phyloP scores from a whole-genome alignment of 1,139 yeast genomes.

The Chernovozyma aurita region DNA sequence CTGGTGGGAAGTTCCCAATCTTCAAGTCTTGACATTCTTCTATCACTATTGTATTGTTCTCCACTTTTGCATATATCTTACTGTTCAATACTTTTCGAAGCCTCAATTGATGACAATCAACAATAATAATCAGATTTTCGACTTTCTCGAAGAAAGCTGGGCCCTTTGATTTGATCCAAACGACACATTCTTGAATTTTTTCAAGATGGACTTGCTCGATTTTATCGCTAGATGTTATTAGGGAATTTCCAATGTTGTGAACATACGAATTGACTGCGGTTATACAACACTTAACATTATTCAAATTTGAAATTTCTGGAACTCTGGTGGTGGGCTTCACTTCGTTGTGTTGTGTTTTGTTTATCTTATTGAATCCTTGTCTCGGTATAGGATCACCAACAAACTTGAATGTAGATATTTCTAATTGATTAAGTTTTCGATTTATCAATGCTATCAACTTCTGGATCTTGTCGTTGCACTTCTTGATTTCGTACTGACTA shows the following conservation, averaged over 20 bases:
- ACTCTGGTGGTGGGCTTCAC: neutral
- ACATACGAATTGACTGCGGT: slow-evolving; percentile 4
- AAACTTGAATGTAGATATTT: slow-evolving; percentile 17
- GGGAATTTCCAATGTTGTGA: slow-evolving; percentile 9
- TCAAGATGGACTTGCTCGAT: slow-evolving; percentile 22
- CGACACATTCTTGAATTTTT: slow-evolving; percentile 14
- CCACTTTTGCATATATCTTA: slow-evolving; percentile 18
- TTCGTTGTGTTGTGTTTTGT: neutral
- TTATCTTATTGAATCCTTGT: neutral
- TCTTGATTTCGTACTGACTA: slow-evolving; percentile 1
- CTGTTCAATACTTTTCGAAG: slow-evolving; percentile 27
- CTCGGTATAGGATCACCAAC: slow-evolving; percentile 22
- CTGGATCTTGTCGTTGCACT: slow-evolving; percentile 3
- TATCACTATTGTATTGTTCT: slow-evolving; percentile 25
- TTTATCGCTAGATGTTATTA: slow-evolving; percentile 9
- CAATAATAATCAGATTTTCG: slow-evolving; percentile 18
- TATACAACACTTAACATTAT: slow-evolving; percentile 10
- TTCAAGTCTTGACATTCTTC: slow-evolving; percentile 26
- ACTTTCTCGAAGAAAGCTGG: slow-evolving; percentile 28
- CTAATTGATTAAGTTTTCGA: slow-evolving; percentile 1
- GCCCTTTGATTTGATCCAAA: slow-evolving; percentile 24
- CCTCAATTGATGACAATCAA: slow-evolving; percentile 38
- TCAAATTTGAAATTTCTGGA: neutral
- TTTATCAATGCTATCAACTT: slow-evolving; percentile 1
- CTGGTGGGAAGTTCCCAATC: slow-evolving; percentile 11